A percentile compares a stretch with the other conserved stretches of the same genome.
Conservation (phyloP, 148 eudicot genomes). For the Pharnaceum exiguum region DNA sequence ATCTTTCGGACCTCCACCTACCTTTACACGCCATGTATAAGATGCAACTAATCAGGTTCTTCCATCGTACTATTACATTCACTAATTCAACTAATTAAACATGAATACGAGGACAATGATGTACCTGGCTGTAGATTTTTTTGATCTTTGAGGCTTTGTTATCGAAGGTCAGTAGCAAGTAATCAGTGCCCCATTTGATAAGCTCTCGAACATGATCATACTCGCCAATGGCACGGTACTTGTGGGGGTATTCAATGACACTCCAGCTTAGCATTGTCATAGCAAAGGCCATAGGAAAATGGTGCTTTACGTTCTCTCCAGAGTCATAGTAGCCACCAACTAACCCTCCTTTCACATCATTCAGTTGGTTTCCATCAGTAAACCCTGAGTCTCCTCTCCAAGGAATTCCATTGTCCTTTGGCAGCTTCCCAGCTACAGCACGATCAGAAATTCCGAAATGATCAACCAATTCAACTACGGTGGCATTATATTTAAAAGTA, state of each 20-base stretch:
- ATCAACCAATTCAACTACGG: too few species aligned
- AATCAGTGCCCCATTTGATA: constrained; percentile 61
- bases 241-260: constrained; percentile 45
- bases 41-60: neutral
- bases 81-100: too few species aligned
- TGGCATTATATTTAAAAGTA: too few species aligned
- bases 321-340: constrained; percentile 79
- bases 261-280: constrained; percentile 64
- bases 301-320: constrained; percentile 65
- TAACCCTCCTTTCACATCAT: constrained; percentile 42
- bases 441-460: neutral
- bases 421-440: constrained; percentile 46
- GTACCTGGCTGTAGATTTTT: constrained; percentile 44
- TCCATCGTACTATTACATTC: too few species aligned
- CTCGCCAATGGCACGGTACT: constrained; percentile 42
- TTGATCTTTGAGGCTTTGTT: constrained; percentile 27
- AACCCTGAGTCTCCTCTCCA: constrained; percentile 55
- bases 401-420: constrained; percentile 37
- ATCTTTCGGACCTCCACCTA: constrained; percentile 44
- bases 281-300: constrained; percentile 68
- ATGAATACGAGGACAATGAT: neutral
- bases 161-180: constrained; percentile 52
- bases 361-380: constrained; percentile 33
- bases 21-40: constrained; percentile 22
- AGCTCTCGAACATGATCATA: constrained; percentile 44